Evolutionary conservation across 164 flowering plant genomes (phyloP), one percentile per base, ranked within the genome.

Genomic region (Vitis rupestris): DNA sequence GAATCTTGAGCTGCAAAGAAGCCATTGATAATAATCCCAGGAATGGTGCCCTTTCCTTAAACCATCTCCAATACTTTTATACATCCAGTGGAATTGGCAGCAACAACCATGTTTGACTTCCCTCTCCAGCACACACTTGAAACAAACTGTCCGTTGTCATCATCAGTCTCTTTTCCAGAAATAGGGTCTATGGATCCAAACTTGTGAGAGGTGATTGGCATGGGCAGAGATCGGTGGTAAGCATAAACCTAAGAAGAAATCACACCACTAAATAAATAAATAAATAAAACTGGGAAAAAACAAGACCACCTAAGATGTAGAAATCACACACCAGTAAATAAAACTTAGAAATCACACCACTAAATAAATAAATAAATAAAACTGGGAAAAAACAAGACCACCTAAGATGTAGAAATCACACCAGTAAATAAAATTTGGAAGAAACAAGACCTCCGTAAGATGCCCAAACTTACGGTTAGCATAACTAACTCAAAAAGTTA

Each of bases 51-150:
- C 27, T 31, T 13, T 44, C 51, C 71, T 83, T 82, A 90, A 63
- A 94, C 88, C 89, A 93, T 74, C 80, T 89, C 85, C 72, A 95
- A 75, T 66, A 89, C 83, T 81, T 95, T 95, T 53, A 95, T 88
- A 74, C 88, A 85, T 51, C 99, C 99, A 56, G 78, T 83, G 74
- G 99, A 91, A 73, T 90, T 95, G 67, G 99, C 98, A 62, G 97
- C 90, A 70, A 93, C 84, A 57, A 91, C 74, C 84, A 76, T 88
- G 80, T 89, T 84, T 49, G 99, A 88, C 67, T 89, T 91, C 59
- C 80, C 80, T 78, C 87, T 87, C 95, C 98, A 95, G 73, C 98
- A 95, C 37, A 95, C 97, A 78, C 97, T 91, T 2, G 99, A 93
- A 62, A 93, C 97, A 80, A 96, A 96, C 76, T 82, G 96, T 31